Evolutionary conservation across 2,329 filamentous ascomycete species (phyloP).

Genomic region (Xylaria sp.): DNA sequence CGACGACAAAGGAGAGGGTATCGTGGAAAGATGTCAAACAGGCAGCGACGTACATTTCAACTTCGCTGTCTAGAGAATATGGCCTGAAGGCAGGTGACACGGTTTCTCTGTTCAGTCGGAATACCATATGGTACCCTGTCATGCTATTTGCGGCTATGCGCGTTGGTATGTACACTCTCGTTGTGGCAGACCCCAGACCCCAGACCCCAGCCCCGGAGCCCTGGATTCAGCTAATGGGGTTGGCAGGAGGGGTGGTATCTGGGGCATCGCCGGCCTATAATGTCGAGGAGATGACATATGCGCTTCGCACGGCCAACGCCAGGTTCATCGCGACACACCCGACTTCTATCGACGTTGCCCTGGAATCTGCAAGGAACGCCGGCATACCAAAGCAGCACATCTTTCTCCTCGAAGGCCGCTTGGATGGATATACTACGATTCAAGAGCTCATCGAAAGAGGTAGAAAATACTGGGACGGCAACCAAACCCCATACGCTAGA

Average conservation of each 20-base stretch:
- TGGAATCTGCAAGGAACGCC: background rate
- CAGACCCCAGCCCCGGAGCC: too few species aligned
- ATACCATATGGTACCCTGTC: slow-evolving; percentile 70
- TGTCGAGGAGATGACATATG: background rate
- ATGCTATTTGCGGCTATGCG: background rate
- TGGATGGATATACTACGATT: background rate
- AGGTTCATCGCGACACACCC: background rate
- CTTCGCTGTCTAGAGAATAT: slow-evolving; percentile 66
- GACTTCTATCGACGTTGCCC: background rate
- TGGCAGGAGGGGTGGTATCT: background rate
- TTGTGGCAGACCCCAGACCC: too few species aligned
- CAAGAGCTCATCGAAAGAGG: background rate
- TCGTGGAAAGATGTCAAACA: slow-evolving; percentile 68
- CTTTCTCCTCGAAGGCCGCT: background rate
- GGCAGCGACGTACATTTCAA: slow-evolving; percentile 68
- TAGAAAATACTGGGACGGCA: background rate
- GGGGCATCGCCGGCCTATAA: background rate
- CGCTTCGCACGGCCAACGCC: background rate
- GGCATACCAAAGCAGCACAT: background rate
- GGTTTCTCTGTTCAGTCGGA: slow-evolving; percentile 70
- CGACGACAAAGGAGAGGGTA: slow-evolving; percentile 67
- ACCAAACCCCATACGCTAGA: background rate
- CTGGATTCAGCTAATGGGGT: background rate
- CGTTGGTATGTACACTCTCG: background rate
- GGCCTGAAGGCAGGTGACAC: slow-evolving; percentile 65